Evolutionary conservation across 208 protist species (phyloP).

Genomic region (Leishmania arabica): DNA sequence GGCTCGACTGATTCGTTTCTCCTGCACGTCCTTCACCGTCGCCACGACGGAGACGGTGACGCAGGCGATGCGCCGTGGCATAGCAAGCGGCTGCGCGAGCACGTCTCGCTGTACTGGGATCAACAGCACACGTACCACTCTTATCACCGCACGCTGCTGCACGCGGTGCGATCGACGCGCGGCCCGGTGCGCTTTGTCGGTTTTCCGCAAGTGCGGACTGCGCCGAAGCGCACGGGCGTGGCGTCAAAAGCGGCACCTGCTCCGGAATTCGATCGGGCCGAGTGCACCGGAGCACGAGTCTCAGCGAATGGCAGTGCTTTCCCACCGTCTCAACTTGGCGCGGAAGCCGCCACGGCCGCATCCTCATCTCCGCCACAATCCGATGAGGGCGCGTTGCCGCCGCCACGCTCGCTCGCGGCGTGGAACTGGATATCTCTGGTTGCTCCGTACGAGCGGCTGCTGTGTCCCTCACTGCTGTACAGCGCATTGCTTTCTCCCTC

Average conservation of each 20-base stretch:
- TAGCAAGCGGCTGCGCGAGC: constrained; percentile 33
- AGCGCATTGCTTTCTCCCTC: constrained; percentile 52
- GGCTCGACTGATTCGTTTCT: constrained; percentile 32
- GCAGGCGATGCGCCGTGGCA: not conserved
- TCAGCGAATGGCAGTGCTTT: not conserved
- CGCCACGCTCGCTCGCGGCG: constrained; percentile 25
- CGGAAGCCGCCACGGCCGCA: not conserved
- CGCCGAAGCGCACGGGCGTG: not conserved
- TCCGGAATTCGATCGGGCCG: no score
- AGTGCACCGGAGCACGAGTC: not conserved
- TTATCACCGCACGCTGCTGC: constrained; percentile 36
- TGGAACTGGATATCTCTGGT: constrained; percentile 39
- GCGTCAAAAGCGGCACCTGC: not conserved
- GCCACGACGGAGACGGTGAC: constrained; percentile 16
- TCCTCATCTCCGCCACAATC: not conserved
- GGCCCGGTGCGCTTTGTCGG: constrained; percentile 45
- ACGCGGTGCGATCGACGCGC: constrained; percentile 46
- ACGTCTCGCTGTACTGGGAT: constrained; percentile 46
- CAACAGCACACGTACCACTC: constrained; percentile 25
- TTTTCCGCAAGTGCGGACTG: constrained; percentile 39
- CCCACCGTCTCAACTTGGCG: not conserved
- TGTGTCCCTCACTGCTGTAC: constrained; percentile 64
- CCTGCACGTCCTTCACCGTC: constrained; percentile 36
- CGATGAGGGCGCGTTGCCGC: not conserved
- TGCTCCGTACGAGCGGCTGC: constrained; percentile 53